These are phyloP conservation scores for Dentiscutata heterogama DNA, from an alignment of 371 early-diverging fungal genomes.

Conservation along the genomic window DNA sequence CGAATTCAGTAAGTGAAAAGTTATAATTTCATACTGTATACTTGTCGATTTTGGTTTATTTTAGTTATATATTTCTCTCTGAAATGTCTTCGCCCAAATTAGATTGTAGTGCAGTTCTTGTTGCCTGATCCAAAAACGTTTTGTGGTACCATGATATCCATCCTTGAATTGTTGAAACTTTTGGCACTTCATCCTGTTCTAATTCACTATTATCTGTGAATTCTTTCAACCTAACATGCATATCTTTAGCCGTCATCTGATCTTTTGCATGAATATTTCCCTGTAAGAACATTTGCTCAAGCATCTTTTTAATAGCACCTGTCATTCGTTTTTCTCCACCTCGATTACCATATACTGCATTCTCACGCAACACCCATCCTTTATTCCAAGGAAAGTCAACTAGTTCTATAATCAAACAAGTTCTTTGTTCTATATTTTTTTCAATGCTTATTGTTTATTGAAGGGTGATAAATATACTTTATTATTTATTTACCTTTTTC, in stretches of 20 bases:
- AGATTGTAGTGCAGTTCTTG: neutral
- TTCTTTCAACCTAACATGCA: conserved; percentile 4
- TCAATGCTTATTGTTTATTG: neutral
- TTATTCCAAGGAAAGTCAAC: no score
- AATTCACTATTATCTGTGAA: neutral
- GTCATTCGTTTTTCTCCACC: neutral
- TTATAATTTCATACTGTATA: no score
- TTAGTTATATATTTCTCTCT: no score
- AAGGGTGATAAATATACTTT: neutral
- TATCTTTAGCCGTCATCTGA: neutral
- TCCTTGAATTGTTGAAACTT: conserved; percentile 22
- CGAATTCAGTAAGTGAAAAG: no score
- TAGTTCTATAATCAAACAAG: no score
- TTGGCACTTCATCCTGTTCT: neutral
- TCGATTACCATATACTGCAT: neutral
- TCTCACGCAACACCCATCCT: neutral
- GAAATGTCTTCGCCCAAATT: neutral
- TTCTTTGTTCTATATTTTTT: no score
- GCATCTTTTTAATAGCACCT: neutral
- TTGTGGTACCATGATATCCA: neutral
- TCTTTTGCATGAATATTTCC: neutral
- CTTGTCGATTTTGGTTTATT: no score
- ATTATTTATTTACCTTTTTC: neutral
- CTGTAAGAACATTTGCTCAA: neutral
- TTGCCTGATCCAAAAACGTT: neutral